Evolutionary conservation across 2,329 filamentous ascomycete species (phyloP), one percentile per base, ranked within the genome.

Genomic region (Metarhizium humberi): DNA sequence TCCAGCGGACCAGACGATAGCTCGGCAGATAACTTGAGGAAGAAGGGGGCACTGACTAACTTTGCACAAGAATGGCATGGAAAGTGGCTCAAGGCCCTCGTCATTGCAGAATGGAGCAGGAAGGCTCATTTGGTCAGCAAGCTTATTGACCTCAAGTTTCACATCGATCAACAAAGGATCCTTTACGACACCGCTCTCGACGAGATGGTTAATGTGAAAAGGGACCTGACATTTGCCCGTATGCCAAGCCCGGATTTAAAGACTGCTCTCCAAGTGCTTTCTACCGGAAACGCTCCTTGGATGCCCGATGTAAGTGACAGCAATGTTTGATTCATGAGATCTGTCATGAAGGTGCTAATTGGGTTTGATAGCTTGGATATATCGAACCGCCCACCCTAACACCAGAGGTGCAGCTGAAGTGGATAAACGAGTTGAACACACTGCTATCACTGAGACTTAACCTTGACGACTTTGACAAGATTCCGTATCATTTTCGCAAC

Each of bases 61-160:
- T 95, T 94, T 72, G 84, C 88, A 8, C 86, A 92, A 67, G 81
- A 84, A 25, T 83, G 87, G 64, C 86, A 96, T 65, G 84, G 86
- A 34, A 90, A 90, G 73, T 97, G 95, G 77, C 90, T 95, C 68
- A 97, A 99, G 73, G 82, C 92, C 7, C 78, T 96, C 20, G 90
- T 99, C 25, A 85, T 99, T 50, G 85, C 88, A 2, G 87, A 94
- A 71, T 99, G 94, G 94, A 89, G 88, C 67, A 81, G 88, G 65
- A 86, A 88, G 68, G 84, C 87, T 38, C 79, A 84, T 43, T 84
- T 88, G 62, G 88, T 97, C 62, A 88, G 87, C 73, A 90, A 87
- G 69, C 78, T 97, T 58, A 95, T 97, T 61, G 92, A 97, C 65
- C 74, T 99, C 60, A 88, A 88, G 66, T 78, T 79, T 30, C 90